These are phyloP conservation scores for Sphenostylis stenocarpa DNA, from an alignment of 306 rosid genomes.

Conservation along the genomic window DNA sequence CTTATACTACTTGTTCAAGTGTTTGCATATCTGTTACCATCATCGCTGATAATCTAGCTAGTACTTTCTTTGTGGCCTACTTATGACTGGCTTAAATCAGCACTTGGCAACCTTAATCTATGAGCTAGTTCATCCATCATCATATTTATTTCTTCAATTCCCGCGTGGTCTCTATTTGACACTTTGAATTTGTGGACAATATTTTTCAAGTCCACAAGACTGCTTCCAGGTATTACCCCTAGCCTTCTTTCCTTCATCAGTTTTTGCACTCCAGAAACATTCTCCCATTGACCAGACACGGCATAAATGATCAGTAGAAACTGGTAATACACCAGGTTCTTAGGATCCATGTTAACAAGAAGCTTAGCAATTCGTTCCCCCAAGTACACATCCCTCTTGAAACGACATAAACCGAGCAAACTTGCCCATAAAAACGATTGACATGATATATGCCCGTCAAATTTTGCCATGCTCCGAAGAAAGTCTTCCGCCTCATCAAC, in stretches of 20 bases:
- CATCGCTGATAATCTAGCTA: conserved; percentile 11
- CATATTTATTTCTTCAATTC: conserved; percentile 34
- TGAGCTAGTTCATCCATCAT: conserved; percentile 42
- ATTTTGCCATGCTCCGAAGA: conserved; percentile 44
- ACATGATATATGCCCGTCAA: conserved; percentile 33
- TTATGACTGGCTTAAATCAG: neutral
- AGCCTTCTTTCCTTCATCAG: conserved; percentile 50
- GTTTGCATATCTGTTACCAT: conserved; percentile 15
- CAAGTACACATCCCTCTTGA: conserved; percentile 51
- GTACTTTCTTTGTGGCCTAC: neutral
- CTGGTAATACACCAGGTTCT: conserved; percentile 52
- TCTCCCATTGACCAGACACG: conserved; percentile 67
- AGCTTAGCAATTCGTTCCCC: conserved; percentile 61
- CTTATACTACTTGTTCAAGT: conserved; percentile 14
- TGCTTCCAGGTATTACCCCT: conserved; percentile 57
- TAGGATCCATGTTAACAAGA: conserved; percentile 60
- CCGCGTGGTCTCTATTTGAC: conserved; percentile 35
- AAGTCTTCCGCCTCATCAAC: conserved; percentile 55
- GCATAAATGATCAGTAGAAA: conserved; percentile 68
- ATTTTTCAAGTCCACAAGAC: conserved; percentile 65
- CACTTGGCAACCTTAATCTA: conserved; percentile 32
- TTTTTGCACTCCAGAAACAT: conserved; percentile 56
- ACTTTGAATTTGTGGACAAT: conserved; percentile 61
- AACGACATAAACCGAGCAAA: conserved; percentile 58
- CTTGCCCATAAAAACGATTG: conserved; percentile 58